Base-by-base conservation (phyloP, 23 red algal species). In the Cyanidium caldarium region DNA sequence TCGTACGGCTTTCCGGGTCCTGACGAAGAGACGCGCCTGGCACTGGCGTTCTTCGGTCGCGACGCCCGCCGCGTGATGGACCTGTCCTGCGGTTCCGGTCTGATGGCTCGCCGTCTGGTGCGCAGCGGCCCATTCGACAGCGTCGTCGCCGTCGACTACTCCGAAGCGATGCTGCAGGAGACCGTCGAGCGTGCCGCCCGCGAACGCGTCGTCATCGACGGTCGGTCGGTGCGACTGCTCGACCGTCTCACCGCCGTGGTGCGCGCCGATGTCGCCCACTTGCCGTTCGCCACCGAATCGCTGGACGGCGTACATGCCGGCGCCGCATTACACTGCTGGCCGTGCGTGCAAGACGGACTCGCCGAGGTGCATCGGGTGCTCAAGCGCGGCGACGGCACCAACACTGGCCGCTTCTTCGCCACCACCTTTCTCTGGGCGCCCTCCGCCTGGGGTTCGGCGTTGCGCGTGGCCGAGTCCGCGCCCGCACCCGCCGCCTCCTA, bases 281-380 rank as follows among this genome's bases (percentile, higher is more conserved):
- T 98, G 20, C 92, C 92, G 37, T 81, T 98, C 38, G 46, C 31
- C 14, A 38, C 44, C 38, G 77, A 45, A 25, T 72, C 46, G 2
- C 65, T 86, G 12, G 70, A 81, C 37, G 42, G 65, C 0, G 73
- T 98, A 25, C 86, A 98, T 38, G 45, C 44, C 17, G 84, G 92
- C 42, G 92, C 92, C 40, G 92, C 92, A n/a, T 70, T 98, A 12
- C 92, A 98, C 45, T 89, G 84, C 76, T 98, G 82, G 81, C 84
- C 83, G 25, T 39, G 40, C 43, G 80, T 89, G 26, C 92, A 88
- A 57, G 92, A 98, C 65, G 92, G 74, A 0, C 65, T 98, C 43
- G 38, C 45, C 1, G 92, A 98, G 65, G 43, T 88, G 39, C 23
- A 35, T 2, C 42, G 92, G 35, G 78, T 98, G 1, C 46, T 98